phyloP scores from a whole-genome alignment of 495 filamentous ascomycete genomes.

The Penicillium paradoxum region DNA sequence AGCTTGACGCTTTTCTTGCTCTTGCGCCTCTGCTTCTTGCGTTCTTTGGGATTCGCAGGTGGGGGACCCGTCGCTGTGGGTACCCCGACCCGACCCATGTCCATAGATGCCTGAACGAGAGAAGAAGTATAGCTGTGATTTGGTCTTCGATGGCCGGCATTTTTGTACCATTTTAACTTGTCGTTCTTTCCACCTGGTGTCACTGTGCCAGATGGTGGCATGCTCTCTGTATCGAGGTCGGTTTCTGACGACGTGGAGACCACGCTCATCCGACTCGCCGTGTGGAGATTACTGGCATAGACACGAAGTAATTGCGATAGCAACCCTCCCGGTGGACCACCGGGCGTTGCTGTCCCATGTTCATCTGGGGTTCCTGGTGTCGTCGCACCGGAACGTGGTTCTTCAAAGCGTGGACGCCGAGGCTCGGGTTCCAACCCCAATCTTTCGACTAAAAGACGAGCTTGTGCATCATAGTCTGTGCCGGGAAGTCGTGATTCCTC shows the following conservation, averaged over 20 bases:
- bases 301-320: slow-evolving; percentile 26
- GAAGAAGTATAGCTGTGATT: slow-evolving; percentile 28
- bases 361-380: slow-evolving; percentile 19
- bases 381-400: slow-evolving; percentile 12
- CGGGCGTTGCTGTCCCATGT: slow-evolving; percentile 12
- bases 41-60: slow-evolving; percentile 21
- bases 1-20: slow-evolving; percentile 62
- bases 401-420: background rate
- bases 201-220: slow-evolving; percentile 9
- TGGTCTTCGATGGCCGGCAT: slow-evolving; percentile 7
- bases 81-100: slow-evolving; percentile 23
- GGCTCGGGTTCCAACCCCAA: slow-evolving; percentile 14
- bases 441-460: slow-evolving; percentile 20
- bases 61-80: slow-evolving; percentile 23
- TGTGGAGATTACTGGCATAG: slow-evolving; percentile 24
- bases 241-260: slow-evolving; percentile 15
- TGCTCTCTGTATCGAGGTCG: slow-evolving; percentile 19
- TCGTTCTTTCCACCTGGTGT: slow-evolving; percentile 27
- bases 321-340: slow-evolving; percentile 19
- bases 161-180: slow-evolving; percentile 35
- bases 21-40: slow-evolving; percentile 25
- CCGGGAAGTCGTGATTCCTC: slow-evolving; percentile 12
- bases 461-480: slow-evolving; percentile 19
- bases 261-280: slow-evolving; percentile 22
- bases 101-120: slow-evolving; percentile 27